A percentile compares a stretch with the other conserved stretches of the same genome.
These are phyloP conservation scores for Elongisporangium senticosum DNA, from an alignment of 352 stramenopile species.

Conservation along the genomic window DNA sequence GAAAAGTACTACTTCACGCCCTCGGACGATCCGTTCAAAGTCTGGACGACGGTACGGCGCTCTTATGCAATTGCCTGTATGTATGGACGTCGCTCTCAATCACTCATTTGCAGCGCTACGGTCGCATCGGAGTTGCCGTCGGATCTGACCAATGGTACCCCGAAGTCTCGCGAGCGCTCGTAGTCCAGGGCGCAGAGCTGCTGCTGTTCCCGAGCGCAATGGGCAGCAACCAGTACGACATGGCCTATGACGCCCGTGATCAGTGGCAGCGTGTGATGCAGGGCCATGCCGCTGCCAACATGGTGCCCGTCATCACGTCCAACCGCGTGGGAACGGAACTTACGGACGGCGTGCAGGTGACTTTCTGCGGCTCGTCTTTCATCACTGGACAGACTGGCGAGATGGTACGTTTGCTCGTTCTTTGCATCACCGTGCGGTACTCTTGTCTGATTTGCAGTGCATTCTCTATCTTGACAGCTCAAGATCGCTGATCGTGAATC, in stretches of 20 bases:
- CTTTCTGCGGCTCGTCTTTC: constrained; percentile 91
- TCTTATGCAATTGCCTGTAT: not conserved
- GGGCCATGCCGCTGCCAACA: constrained; percentile 84
- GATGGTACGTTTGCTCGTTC: constrained; percentile 40
- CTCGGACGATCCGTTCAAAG: constrained; percentile 84
- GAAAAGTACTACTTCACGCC: constrained; percentile 93
- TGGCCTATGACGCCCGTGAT: constrained; percentile 78
- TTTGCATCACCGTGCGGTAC: not conserved
- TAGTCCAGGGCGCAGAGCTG: constrained; percentile 87
- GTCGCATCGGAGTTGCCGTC: constrained; percentile 84
- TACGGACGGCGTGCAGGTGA: constrained; percentile 74
- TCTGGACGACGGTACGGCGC: constrained; percentile 77
- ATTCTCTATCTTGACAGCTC: constrained; percentile 32
- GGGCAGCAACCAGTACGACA: constrained; percentile 85
- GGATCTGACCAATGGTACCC: constrained; percentile 93
- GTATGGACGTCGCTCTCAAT: not conserved
- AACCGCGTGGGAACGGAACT: constrained; percentile 87
- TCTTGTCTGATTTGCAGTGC: constrained; percentile 5
- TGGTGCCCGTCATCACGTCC: constrained; percentile 88
- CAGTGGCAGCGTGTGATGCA: constrained; percentile 92
- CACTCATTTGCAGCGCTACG: constrained; percentile 55
- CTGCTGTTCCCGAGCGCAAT: constrained; percentile 78
- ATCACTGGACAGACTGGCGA: constrained; percentile 89
- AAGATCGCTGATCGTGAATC: constrained; percentile 86
- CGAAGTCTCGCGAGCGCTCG: constrained; percentile 83